phyloP scores from a whole-genome alignment of 805 yeast genomes.

The Blastobotrys parvus region DNA sequence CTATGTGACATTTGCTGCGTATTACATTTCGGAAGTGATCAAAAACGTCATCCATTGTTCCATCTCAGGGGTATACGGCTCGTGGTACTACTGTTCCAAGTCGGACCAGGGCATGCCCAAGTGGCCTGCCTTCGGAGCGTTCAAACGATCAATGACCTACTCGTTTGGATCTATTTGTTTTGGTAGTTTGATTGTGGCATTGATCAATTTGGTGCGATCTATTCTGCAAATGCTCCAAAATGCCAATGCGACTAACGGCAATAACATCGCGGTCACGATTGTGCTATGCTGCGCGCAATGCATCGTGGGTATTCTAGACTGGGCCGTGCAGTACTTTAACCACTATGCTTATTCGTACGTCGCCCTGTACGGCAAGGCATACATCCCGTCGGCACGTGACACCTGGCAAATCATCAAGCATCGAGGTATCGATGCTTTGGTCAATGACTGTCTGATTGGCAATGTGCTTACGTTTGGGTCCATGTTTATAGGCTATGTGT shows the following conservation, averaged over 20 bases:
- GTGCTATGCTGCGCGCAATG: constrained; percentile 42
- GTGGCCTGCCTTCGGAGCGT: constrained; percentile 73
- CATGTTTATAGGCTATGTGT: constrained; percentile 59
- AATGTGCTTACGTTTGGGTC: constrained; percentile 74
- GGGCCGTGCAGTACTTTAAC: constrained; percentile 80
- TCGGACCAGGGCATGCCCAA: constrained; percentile 73
- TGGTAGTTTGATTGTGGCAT: constrained; percentile 66
- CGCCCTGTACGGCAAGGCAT: constrained; percentile 79
- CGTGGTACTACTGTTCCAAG: constrained; percentile 78
- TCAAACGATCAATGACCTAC: constrained; percentile 70
- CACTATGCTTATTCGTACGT: constrained; percentile 83
- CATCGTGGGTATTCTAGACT: constrained; percentile 56
- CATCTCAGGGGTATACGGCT: constrained; percentile 76
- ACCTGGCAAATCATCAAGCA: constrained; percentile 70
- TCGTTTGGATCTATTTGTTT: constrained; percentile 88
- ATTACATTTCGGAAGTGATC: constrained; percentile 72
- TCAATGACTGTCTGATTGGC: constrained; percentile 75
- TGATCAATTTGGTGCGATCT: constrained; percentile 60
- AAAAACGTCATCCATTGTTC: constrained; percentile 74
- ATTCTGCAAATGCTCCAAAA: constrained; percentile 45
- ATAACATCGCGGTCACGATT: constrained; percentile 44
- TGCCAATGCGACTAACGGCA: constrained; percentile 43
- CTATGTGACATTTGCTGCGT: constrained; percentile 75
- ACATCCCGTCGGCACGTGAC: constrained; percentile 67
- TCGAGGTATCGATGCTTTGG: constrained; percentile 77